These are phyloP conservation scores for Acanthamoeba castellanii DNA, from an alignment of 208 protist genomes.

Conservation along the genomic window DNA sequence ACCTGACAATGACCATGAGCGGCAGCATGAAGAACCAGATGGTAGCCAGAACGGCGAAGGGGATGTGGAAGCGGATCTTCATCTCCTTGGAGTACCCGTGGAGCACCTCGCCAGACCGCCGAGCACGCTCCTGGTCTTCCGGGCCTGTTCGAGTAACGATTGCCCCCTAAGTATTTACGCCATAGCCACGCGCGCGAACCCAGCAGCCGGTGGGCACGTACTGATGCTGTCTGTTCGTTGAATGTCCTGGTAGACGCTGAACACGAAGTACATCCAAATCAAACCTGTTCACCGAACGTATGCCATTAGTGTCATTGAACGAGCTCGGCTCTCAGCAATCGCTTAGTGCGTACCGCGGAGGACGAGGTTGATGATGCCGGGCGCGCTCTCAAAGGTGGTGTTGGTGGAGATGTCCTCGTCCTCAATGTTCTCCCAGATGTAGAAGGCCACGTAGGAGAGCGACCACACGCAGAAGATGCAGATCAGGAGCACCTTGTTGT, in stretches of 20 bases:
- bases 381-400: constrained; percentile 24
- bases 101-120: constrained; percentile 5
- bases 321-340: too few relatives aligned
- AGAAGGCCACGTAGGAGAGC: constrained; percentile 37
- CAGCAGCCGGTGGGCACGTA: neutral
- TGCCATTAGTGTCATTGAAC: too few relatives aligned
- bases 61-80: constrained; percentile 28
- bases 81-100: constrained; percentile 27
- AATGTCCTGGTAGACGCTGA: neutral
- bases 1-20: constrained; percentile 11
- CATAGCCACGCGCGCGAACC: too few relatives aligned
- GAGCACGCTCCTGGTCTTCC: neutral
- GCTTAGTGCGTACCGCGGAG: neutral
- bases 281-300: neutral
- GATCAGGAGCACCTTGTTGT: constrained; percentile 10
- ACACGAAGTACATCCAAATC: constrained; percentile 7
- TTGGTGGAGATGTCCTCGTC: neutral
- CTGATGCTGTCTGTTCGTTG: neutral
- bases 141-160: neutral
- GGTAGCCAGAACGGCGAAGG: neutral
- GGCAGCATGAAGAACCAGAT: constrained; percentile 30
- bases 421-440: constrained; percentile 18
- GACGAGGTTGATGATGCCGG: constrained; percentile 27
- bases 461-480: constrained; percentile 14
- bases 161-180: too few relatives aligned